Evolutionary conservation across 345 rosid genomes (phyloP).

Genomic region (Zanthoxylum bungeanum): DNA sequence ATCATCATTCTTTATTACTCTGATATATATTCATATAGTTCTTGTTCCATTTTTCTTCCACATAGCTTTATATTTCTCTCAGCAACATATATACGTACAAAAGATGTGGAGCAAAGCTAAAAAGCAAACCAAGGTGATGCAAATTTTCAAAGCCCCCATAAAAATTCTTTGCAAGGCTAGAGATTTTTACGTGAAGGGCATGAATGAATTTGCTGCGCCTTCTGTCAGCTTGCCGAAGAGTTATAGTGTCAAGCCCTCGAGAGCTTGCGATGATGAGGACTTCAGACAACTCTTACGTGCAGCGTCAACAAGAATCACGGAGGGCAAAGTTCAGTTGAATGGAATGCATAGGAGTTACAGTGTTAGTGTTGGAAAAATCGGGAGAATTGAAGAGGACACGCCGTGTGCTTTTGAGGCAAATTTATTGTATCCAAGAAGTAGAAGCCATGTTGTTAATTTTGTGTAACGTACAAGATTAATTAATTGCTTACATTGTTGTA

Average conservation of each 20-base stretch:
- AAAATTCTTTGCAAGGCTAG: constrained; percentile 32
- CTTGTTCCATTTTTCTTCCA: background rate
- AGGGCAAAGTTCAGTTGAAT: background rate
- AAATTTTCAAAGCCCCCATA: constrained; percentile 25
- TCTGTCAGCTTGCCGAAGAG: constrained; percentile 23
- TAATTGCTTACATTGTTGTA: too few species aligned
- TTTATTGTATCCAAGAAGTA: constrained; percentile 15
- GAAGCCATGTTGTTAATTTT: background rate
- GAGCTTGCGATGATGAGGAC: constrained; percentile 14
- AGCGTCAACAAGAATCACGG: background rate
- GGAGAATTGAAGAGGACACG: constrained; percentile 39
- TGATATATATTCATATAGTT: background rate
- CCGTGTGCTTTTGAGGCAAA: constrained; percentile 29
- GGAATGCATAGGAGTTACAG: constrained; percentile 34
- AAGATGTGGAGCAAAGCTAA: constrained; percentile 21
- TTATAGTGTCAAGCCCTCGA: constrained; percentile 29
- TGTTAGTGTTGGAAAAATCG: constrained; percentile 45
- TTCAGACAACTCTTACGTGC: constrained; percentile 18
- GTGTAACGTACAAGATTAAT: too few species aligned
- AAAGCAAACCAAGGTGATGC: constrained; percentile 29
- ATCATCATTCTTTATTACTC: too few species aligned
- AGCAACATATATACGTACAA: background rate
- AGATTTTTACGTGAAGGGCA: constrained; percentile 29
- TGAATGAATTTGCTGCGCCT: constrained; percentile 25
- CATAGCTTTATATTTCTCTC: background rate